These are phyloP conservation scores for Austroboletus eburneus DNA, from an alignment of 768 basidiomycete genomes.

Conservation along the genomic window DNA sequence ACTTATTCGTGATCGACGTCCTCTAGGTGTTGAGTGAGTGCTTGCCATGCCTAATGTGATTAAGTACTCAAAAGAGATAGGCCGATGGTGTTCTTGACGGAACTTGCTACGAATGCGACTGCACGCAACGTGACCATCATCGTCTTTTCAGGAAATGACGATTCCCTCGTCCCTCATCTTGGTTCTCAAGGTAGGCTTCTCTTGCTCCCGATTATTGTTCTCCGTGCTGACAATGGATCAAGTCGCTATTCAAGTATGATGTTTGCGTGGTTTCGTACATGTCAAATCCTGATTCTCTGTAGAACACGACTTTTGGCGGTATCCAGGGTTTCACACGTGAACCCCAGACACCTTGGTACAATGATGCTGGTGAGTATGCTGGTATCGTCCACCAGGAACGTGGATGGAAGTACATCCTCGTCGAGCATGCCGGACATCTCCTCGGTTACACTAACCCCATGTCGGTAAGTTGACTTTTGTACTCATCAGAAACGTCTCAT, in stretches of 20 bases:
- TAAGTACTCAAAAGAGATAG: conserved; percentile 27
- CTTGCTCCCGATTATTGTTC: not conserved
- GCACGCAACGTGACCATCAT: conserved; percentile 44
- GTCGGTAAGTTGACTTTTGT: conserved; percentile 35
- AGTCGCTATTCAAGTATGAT: conserved; percentile 53
- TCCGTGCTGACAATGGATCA: conserved; percentile 3
- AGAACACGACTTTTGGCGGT: conserved; percentile 79
- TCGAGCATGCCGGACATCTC: conserved; percentile 37
- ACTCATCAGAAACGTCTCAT: no score
- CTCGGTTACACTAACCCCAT: conserved; percentile 31
- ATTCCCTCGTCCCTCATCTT: conserved; percentile 56
- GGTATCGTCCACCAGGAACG: conserved; percentile 75
- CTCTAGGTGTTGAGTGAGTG: conserved; percentile 34
- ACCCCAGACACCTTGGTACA: conserved; percentile 64
- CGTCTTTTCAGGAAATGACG: conserved; percentile 66
- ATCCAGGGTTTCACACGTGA: conserved; percentile 68
- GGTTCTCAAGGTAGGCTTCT: conserved; percentile 52
- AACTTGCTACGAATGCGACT: conserved; percentile 61
- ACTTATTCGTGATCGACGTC: not conserved
- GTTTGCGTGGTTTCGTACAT: not conserved
- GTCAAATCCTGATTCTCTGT: not conserved
- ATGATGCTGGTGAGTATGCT: conserved; percentile 51
- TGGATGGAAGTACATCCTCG: conserved; percentile 44
- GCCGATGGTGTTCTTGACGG: conserved; percentile 60
- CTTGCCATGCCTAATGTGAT: not conserved